Percentiles rank a stretch among this genome's conserved stretches.
These are phyloP conservation scores for Eucalyptus viminalis DNA, from an alignment of 345 rosid species.

Conservation along the genomic window DNA sequence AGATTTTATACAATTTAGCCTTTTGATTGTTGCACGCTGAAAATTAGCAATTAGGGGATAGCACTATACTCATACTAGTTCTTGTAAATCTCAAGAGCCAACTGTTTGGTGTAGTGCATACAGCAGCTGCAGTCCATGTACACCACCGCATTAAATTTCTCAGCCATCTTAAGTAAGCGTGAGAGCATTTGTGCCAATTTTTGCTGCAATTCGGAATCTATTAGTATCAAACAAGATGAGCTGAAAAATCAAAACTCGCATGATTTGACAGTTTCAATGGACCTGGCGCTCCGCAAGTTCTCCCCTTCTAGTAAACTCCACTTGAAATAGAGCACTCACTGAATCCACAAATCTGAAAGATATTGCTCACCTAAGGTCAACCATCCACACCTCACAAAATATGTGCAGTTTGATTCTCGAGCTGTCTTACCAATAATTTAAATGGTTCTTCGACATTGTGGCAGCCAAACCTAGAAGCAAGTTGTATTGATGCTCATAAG, in stretches of 20 bases:
- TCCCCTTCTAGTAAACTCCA: conserved; percentile 93
- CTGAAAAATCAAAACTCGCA: neutral
- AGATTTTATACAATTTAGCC: too few species aligned
- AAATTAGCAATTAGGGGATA: too few species aligned
- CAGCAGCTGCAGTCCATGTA: too few species aligned
- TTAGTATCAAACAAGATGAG: too few species aligned
- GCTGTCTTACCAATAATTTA: conserved; percentile 49
- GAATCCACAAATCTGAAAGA: conserved; percentile 77
- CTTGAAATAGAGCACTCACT: conserved; percentile 84
- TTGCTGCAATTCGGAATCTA: too few species aligned
- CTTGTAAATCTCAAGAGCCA: too few species aligned
- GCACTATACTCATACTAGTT: too few species aligned
- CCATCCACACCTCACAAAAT: neutral
- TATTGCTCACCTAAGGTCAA: neutral
- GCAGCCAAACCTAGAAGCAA: conserved; percentile 95
- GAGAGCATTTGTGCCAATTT: too few species aligned
- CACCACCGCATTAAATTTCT: too few species aligned
- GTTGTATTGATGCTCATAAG: conserved; percentile 86
- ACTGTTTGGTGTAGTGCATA: too few species aligned
- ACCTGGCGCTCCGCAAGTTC: conserved; percentile 99
- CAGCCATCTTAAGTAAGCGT: too few species aligned
- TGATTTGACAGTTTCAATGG: neutral
- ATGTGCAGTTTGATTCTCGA: neutral
- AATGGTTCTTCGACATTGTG: conserved; percentile 99
- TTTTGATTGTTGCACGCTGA: too few species aligned